Percentiles rank a stretch among this genome's conserved stretches.
These are phyloP conservation scores for Cydonia oblonga DNA, from an alignment of 331 rosid genomes.

Conservation along the genomic window DNA sequence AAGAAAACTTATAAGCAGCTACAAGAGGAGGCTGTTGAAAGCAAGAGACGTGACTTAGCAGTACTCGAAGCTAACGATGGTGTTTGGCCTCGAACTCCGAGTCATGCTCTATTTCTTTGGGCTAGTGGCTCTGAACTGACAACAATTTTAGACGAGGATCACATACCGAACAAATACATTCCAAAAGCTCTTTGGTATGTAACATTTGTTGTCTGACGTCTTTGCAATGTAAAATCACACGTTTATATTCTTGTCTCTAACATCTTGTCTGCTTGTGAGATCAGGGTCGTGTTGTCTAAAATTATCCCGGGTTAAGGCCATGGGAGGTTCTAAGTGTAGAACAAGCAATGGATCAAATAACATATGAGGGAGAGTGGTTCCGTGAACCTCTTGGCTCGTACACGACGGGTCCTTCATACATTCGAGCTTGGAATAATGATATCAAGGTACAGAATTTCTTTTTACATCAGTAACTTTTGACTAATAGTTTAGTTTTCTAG, in stretches of 20 bases:
- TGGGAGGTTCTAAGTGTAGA: constrained; percentile 97
- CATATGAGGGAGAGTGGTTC: constrained; percentile 65
- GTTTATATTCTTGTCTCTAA: background rate
- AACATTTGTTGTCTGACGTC: background rate
- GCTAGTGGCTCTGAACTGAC: constrained; percentile 93
- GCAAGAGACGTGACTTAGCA: constrained; percentile 86
- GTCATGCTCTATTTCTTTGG: constrained; percentile 92
- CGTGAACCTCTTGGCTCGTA: constrained; percentile 73
- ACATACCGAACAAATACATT: constrained; percentile 92
- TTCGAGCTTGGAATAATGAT: constrained; percentile 48
- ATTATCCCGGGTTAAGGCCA: constrained; percentile 91
- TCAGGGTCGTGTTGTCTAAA: constrained; percentile 45
- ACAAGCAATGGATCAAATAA: constrained; percentile 84
- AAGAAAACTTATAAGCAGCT: constrained; percentile 75
- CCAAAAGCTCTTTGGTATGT: constrained; percentile 73
- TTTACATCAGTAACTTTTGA: background rate
- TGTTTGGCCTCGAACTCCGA: constrained; percentile 84
- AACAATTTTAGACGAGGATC: constrained; percentile 65
- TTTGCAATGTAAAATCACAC: background rate
- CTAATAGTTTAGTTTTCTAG: background rate
- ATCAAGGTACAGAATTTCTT: constrained; percentile 36
- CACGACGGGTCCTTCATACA: constrained; percentile 76
- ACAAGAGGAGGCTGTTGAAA: constrained; percentile 80
- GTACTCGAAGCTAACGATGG: constrained; percentile 89
- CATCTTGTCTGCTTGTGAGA: background rate